Base-by-base conservation (phyloP, 2,329 filamentous ascomycete species). In the Bipolaris oryzae region DNA sequence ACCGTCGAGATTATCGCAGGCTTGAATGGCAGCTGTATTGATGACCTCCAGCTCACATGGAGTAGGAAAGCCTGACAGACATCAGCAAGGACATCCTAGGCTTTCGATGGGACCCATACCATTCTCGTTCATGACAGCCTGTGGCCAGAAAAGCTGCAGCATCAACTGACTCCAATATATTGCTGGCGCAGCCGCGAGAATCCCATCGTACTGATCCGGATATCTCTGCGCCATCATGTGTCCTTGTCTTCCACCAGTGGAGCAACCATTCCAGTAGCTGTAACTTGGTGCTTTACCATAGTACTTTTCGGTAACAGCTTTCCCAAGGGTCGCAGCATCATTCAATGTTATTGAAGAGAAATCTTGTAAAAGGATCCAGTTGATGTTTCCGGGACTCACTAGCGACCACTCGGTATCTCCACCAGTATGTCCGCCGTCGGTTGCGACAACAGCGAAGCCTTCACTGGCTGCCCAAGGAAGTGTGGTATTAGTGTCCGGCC, bases 201-300 rank as follows among this genome's bases (percentile, higher is more conserved):
- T 73, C 1, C 74, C 72, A 55, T 75, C 67, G 18, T 68, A 65
- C 1, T 66, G 63, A 2, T 58, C 59, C 0, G 71, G 71, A 45
- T 70, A 74, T 16, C 55, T 61, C 51, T 75, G 71, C 16, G 73
- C 73, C 20, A 75, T 55, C 53, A 63, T 62, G 44, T 68, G 60
- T 0, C 72, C 74, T 39, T 76, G 73, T 2, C 63, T 50, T 4
- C 59, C 59, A 18, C 63, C 61, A n/a, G 50, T 49, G 3, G 55
- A 64, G n/a, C 37, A 74, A 37, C 25, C 72, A 62, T 54, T 71
- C 73, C 53, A 76, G 51, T 75, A 75, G n/a, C 71, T 73, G 41
- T 70, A 64, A 33, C 56, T 55, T 0, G 71, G 67, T 16, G 51
- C 37, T 42, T 57, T 46, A 1, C 71, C 68, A 49, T 77, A 77